Conservation (phyloP, 129 eudicot species). For the Dittrichia graveolens region DNA sequence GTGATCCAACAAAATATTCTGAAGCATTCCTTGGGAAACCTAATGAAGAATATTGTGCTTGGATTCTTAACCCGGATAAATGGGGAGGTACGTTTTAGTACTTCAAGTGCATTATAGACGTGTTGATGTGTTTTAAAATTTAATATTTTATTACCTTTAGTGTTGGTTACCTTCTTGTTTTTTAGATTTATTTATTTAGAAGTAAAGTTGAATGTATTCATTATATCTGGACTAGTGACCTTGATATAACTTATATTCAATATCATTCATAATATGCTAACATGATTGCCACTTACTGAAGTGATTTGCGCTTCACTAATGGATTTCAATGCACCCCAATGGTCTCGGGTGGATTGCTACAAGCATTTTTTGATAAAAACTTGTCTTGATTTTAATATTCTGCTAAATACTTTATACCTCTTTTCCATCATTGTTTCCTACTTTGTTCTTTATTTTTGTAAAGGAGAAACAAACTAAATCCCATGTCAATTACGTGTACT, state of each 20-base stretch:
- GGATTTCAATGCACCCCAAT: not conserved
- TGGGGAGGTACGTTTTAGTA: slow-evolving; percentile 82
- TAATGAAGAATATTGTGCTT: slow-evolving; percentile 80
- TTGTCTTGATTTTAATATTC: too few relatives aligned
- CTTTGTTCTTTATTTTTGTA: not conserved
- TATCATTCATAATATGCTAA: not conserved
- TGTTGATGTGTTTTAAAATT: not conserved
- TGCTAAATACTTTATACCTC: too few relatives aligned
- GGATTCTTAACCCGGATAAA: slow-evolving; percentile 91
- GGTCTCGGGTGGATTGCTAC: too few relatives aligned
- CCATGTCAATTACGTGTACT: not conserved
- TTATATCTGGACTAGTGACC: not conserved
- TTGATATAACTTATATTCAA: not conserved
- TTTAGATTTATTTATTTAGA: not conserved
- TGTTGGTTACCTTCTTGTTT: not conserved
- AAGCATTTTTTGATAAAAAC: too few relatives aligned
- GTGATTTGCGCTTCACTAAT: too few relatives aligned
- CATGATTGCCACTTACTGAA: not conserved
- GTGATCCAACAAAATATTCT: slow-evolving; percentile 86
- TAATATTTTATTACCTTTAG: not conserved
- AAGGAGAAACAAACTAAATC: not conserved
- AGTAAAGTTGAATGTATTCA: not conserved
- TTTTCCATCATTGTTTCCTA: not conserved
- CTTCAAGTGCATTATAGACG: too few relatives aligned
- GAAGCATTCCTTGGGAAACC: slow-evolving; percentile 92